phyloP scores from a whole-genome alignment of 495 filamentous ascomycete genomes.

The Neurospora sp. region DNA sequence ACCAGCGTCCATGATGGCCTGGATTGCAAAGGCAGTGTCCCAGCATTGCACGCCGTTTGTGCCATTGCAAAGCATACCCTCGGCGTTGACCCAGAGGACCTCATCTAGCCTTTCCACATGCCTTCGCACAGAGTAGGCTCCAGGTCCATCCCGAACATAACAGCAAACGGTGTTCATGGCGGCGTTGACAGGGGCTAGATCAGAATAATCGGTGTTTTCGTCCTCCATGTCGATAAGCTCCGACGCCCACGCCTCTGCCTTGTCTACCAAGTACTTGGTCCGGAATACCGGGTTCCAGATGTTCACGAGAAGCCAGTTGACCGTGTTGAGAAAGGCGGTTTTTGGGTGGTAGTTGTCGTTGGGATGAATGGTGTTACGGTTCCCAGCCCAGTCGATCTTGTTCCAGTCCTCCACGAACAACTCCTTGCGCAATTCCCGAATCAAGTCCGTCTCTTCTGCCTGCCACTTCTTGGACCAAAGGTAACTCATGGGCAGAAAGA shows the following conservation, averaged over 20 bases:
- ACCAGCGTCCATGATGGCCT: slow-evolving; percentile 67
- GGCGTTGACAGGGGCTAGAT: slow-evolving; percentile 80
- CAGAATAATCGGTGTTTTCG: slow-evolving; percentile 77
- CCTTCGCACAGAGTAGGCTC: slow-evolving; percentile 60
- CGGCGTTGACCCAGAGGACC: slow-evolving; percentile 82
- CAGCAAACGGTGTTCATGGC: slow-evolving; percentile 80
- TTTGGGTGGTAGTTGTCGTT: slow-evolving; percentile 92
- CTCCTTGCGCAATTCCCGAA: slow-evolving; percentile 66
- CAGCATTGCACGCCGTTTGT: slow-evolving; percentile 95
- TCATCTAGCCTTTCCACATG: slow-evolving; percentile 77
- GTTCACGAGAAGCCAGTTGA: slow-evolving; percentile 68
- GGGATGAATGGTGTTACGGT: slow-evolving; percentile 73
- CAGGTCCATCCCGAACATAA: slow-evolving; percentile 74
- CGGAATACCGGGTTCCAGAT: slow-evolving; percentile 70
- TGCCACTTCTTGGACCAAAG: slow-evolving; percentile 72
- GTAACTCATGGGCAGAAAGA: slow-evolving; percentile 87
- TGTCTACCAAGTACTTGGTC: slow-evolving; percentile 40
- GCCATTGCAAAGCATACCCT: slow-evolving; percentile 90
- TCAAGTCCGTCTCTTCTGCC: slow-evolving; percentile 60
- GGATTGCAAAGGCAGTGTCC: slow-evolving; percentile 88
- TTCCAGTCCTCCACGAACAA: slow-evolving; percentile 74
- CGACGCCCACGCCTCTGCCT: slow-evolving; percentile 62
- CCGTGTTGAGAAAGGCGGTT: slow-evolving; percentile 61
- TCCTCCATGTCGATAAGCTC: slow-evolving; percentile 77
- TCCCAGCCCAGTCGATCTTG: slow-evolving; percentile 60